Conservation (phyloP, 495 filamentous ascomycete genomes). For the Penicillium paxilli region DNA sequence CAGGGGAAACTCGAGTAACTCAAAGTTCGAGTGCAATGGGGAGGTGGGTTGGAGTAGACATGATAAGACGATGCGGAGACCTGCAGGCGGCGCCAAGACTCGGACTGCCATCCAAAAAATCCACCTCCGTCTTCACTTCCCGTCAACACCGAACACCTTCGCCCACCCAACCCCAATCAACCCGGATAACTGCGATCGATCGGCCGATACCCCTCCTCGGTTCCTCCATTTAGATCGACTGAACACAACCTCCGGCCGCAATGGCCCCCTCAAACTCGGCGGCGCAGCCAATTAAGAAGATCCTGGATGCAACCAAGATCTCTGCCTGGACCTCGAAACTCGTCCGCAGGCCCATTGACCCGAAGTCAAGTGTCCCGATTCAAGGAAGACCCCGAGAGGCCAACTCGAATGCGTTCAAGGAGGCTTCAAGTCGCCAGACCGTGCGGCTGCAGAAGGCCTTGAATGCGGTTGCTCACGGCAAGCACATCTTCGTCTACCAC, state of each 20-base stretch:
- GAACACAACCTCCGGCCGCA: slow-evolving; percentile 27
- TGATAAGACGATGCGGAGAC: slow-evolving; percentile 31
- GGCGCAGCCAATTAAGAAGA: slow-evolving; percentile 36
- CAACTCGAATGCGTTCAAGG: slow-evolving; percentile 44
- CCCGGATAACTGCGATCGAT: slow-evolving; percentile 9
- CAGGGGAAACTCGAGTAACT: neutral
- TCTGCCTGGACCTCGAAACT: slow-evolving; percentile 35
- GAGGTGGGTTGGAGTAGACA: neutral
- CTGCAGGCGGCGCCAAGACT: slow-evolving; percentile 27
- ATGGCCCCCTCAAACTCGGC: slow-evolving; percentile 40
- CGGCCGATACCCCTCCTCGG: neutral
- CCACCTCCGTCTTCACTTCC: slow-evolving; percentile 25
- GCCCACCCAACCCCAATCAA: slow-evolving; percentile 9
- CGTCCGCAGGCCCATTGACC: slow-evolving; percentile 40
- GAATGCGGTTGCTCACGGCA: slow-evolving; percentile 54
- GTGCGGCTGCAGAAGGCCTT: slow-evolving; percentile 48
- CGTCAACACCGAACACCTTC: slow-evolving; percentile 14
- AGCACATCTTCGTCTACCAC: slow-evolving; percentile 78
- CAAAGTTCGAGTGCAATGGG: neutral
- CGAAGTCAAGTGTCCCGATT: slow-evolving; percentile 28
- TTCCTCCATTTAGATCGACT: slow-evolving; percentile 4
- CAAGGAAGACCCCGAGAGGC: slow-evolving; percentile 39
- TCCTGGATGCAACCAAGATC: slow-evolving; percentile 48
- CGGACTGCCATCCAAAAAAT: slow-evolving; percentile 31
- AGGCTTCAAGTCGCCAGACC: slow-evolving; percentile 36